Evolutionary conservation across 331 rosid genomes (phyloP).

Genomic region (Cydonia oblonga): DNA sequence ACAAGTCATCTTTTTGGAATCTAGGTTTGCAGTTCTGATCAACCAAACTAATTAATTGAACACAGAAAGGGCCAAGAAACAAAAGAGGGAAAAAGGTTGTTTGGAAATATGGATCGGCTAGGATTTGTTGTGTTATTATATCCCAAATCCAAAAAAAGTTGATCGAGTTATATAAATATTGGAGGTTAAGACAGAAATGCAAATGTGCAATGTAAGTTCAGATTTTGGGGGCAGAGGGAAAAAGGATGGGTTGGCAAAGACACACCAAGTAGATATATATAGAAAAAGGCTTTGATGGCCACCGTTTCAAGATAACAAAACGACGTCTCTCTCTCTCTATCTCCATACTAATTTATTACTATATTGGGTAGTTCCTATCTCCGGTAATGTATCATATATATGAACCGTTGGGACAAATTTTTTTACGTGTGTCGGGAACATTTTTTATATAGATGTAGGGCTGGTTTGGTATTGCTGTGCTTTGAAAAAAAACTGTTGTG

Average conservation of each 20-base stretch:
- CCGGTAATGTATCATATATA: background rate
- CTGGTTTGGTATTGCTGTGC: no score
- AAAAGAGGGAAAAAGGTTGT: no score
- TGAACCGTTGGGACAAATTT: no score
- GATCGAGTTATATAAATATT: background rate
- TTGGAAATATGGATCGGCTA: no score
- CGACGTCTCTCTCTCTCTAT: background rate
- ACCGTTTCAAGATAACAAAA: background rate
- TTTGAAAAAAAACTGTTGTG: no score
- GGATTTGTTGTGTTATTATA: background rate
- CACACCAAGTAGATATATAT: background rate
- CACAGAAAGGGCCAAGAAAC: no score
- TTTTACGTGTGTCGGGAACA: no score
- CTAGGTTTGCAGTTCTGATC: no score
- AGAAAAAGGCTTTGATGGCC: background rate
- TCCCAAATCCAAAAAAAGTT: background rate
- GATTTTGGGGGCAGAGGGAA: background rate
- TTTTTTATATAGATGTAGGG: no score
- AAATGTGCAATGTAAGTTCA: background rate
- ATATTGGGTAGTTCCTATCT: background rate
- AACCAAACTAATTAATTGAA: no score
- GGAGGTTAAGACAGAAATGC: background rate
- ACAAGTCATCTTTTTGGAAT: conserved; percentile 35
- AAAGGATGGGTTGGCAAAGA: background rate
- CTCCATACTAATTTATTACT: background rate